These are phyloP conservation scores for Penicillium griseofulvum DNA, from an alignment of 2,329 filamentous ascomycete genomes.

Conservation along the genomic window DNA sequence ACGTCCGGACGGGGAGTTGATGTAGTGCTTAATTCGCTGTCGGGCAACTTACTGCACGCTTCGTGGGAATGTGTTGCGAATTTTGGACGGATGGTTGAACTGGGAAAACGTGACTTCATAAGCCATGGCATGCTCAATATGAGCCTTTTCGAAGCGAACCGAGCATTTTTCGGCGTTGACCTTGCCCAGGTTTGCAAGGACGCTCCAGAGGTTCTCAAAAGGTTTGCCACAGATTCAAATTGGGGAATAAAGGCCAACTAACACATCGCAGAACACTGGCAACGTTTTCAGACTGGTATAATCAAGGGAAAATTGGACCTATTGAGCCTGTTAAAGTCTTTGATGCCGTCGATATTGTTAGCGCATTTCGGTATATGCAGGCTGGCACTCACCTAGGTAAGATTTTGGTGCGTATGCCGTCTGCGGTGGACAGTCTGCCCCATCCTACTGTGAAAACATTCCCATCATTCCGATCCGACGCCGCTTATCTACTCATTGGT, in stretches of 20 bases:
- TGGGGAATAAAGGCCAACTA: neutral
- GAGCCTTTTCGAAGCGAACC: conserved; percentile 10
- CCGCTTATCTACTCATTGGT: conserved; percentile 9
- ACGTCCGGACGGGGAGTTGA: conserved; percentile 20
- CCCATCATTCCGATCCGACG: conserved; percentile 1
- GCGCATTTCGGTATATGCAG: conserved; percentile 20
- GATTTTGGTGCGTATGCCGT: conserved; percentile 12
- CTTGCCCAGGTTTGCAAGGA: conserved; percentile 4
- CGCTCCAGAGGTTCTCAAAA: neutral
- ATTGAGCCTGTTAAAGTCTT: conserved; percentile 9
- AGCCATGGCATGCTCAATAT: conserved; percentile 13
- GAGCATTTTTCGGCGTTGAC: conserved; percentile 16
- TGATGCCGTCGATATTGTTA: neutral
- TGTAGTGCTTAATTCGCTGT: conserved; percentile 25
- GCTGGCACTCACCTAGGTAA: conserved; percentile 18
- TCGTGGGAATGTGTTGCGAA: conserved; percentile 29
- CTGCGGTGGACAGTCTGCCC: neutral
- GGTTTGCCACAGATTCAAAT: neutral
- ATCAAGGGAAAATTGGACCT: conserved; percentile 2
- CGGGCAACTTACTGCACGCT: conserved; percentile 23
- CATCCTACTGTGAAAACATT: neutral
- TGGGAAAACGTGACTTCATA: conserved; percentile 25
- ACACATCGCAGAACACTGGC: neutral
- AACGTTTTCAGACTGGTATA: conserved; percentile 6
- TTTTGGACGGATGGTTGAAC: conserved; percentile 25